Base-by-base conservation (phyloP, 2,329 filamentous ascomycete genomes). In the Ciborinia camelliae region DNA sequence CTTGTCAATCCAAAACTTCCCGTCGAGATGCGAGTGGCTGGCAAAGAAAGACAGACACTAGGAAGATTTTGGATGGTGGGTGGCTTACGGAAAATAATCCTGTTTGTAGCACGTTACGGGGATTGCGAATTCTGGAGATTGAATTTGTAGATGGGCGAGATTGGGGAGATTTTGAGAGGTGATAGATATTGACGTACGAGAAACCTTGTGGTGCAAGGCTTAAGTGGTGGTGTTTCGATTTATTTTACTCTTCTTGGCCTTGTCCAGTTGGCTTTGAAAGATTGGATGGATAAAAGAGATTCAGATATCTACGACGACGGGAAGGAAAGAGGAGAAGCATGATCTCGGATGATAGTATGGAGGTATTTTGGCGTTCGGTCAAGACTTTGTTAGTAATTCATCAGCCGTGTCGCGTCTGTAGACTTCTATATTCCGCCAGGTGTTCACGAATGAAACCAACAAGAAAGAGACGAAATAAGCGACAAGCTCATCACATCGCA, bases 71-170 rank as follows among this genome's bases (percentile, higher is more conserved):
- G 10, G 9, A 35, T 35, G 50, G 6, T 15, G 3, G 41, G 30
- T 47, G n/a, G 39, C 41, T 35, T 23, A n/a, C 28, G 41, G 41
- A 7, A 47, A 58, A 35, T 26, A 47, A 26, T 35, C n/a, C 55
- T 35, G 41, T 47, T 58, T 47, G 12, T 35, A 18, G 55, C 28
- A 58, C 14, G 0, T 35, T 12, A 15, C 55, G n/a, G 41, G 41
- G 41, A 43, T 55, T 20, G 26, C 5, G 15, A 18, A 58, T 47
- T 35, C 41, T 30, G 41, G 30, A 7, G 4, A 45, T 32, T 32
- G 28, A 41, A 58, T 58, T 35, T 47, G 54, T 35, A 58, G 41
- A 58, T 58, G 41, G 47, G 41, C 20, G 28, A 58, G 41, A 58
- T 47, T 32, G 55, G 20, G 35, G 41, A 47, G 28, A 58, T 47